Base-by-base conservation (phyloP, 352 stramenopile species). In the Achlya hypogyna region DNA sequence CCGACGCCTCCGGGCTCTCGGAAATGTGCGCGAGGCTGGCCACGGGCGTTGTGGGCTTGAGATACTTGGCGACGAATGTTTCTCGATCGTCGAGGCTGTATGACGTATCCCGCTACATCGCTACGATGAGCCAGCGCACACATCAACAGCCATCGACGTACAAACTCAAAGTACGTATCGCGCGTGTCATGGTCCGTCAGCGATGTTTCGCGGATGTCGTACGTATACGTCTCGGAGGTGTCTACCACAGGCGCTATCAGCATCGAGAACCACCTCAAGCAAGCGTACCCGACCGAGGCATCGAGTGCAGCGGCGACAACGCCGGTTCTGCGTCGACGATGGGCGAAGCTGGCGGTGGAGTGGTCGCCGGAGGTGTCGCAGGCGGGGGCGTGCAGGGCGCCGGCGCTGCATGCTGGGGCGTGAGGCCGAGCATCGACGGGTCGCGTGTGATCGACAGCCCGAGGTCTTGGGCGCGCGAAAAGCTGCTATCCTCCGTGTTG, bases 31-130 rank as follows among this genome's bases (percentile, higher is more conserved):
- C 49, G 2, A 56, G 8, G 49, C 25, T 56, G 16, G 56, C 31
- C 4, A 47, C 31, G 4, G 25, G 10, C 0, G 60, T 49, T 18
- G 23, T 42, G 4, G 60, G 60, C 20, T 27, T 53, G 25, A 67
- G 22, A 28, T 67, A 67, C 32, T 67, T 67, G 42, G 51, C 60
- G 34, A 67, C 51, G 59, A 67, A 67, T 3, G 60, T 67, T 22
- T 67, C 60, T 8, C 60, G 45, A 34, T 67, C 60, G 51, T 67
- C 60, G 12, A 67, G 28, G 28, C 38, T 67, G 43, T 45, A 67
- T 27, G 38, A n/a, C 29, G 60, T 58, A 28, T 67, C 60, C 8
- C 60, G 60, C 35, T 35, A 32, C 16, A 67, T n/a, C n/a, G n/a
- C n/a, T 10, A 45, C 38, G 38, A 18, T 45, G 6, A 45, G 38